Evolutionary conservation across 1,284 basidiomycete species (phyloP), one percentile per base, ranked within the genome.

Genomic region (Exsudoporus floridanus): DNA sequence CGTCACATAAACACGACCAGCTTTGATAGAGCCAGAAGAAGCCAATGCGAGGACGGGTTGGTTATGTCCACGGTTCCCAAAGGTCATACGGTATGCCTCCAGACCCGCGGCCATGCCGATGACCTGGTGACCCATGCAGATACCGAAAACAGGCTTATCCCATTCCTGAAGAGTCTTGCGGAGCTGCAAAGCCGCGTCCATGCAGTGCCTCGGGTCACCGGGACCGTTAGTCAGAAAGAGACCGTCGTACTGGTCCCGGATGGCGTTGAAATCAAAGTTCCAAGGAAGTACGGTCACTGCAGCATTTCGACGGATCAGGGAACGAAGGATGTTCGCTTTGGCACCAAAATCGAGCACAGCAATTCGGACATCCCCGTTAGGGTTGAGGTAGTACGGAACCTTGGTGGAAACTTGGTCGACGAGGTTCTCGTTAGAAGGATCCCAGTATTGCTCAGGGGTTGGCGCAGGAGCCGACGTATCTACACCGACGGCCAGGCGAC

Each of bases 41-140:
- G 93, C 92, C 49, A 98, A 80, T 23, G 96, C 96, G 33, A 99
- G 81, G 16, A 99, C 96, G 37, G 96, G 96, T 73, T 99, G 96
- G 71, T 99, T 99, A 74, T 99, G 97, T n/a, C 96, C 96, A 64
- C 96, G 90, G 73, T 99, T 98, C 27, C 96, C 95, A 67, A 98
- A 98, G 19, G 87, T 92, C 94, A 97, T 97, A 31, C 94, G 83
- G 73, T 98, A 98, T 7, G 95, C 93, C 65, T 98, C 94, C 56
- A 98, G 75, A 39, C 97, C 97, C 19, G 94, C 95, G 16, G 96
- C 96, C 77, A 99, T 90, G 45, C 97, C 96, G 62, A 99, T 92
- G 62, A 99, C 83, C 72, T 97, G 94, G 70, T 97, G 92, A 43
- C 94, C 97, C 97, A 99, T 99, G 76, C 96, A 99, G 67, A 99